phyloP scores from a whole-genome alignment of 257 asterid species.

The Paulownia fortunei region DNA sequence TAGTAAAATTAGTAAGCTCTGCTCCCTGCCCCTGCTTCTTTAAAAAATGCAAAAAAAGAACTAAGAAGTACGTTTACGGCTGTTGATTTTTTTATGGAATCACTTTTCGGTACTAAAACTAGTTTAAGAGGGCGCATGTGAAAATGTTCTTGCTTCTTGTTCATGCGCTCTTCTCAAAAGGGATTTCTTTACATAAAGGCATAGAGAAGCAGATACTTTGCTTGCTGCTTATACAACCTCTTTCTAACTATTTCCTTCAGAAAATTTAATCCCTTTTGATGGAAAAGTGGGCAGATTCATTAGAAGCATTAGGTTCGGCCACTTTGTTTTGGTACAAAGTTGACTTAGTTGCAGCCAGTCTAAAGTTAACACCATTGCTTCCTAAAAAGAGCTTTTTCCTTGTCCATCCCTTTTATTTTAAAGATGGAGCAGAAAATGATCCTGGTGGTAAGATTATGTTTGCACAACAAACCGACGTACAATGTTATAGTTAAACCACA shows the following conservation, averaged over 20 bases:
- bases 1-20: neutral
- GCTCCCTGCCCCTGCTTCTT: neutral
- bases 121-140: conserved; percentile 30
- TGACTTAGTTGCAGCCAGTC: conserved; percentile 29
- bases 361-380: neutral
- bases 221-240: conserved; percentile 55
- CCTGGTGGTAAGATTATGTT: no score
- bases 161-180: conserved; percentile 40
- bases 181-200: conserved; percentile 36
- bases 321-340: conserved; percentile 25
- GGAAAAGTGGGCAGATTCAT: conserved; percentile 29
- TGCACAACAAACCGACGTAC: neutral
- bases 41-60: neutral
- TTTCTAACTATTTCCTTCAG: neutral
- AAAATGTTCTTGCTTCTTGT: conserved; percentile 14
- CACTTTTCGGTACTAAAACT: conserved; percentile 10
- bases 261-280: conserved; percentile 35
- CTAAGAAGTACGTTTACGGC: neutral
- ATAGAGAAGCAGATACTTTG: conserved; percentile 58
- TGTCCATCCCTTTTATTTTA: neutral
- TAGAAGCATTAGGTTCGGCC: conserved; percentile 28
- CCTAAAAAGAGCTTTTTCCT: conserved; percentile 5
- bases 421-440: no score
- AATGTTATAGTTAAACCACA: neutral
- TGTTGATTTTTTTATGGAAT: neutral